Evolutionary conservation across 495 filamentous ascomycete genomes (phyloP), one percentile per base, ranked within the genome.

Genomic region (Podospora pseudoanserina): DNA sequence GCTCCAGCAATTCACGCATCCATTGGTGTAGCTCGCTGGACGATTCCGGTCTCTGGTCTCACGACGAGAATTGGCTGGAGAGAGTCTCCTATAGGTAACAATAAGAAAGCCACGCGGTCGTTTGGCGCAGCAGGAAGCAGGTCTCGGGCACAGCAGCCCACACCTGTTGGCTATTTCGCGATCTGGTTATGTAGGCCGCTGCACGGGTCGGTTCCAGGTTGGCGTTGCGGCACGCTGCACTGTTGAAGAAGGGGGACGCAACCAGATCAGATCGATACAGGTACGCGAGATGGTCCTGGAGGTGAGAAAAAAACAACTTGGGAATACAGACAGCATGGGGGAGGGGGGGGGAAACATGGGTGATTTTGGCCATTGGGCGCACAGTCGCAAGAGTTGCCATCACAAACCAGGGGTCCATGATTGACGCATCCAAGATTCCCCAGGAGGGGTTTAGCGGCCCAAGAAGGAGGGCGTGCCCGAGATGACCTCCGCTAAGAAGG

Each of bases 381-480:
- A 58, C 55, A 58, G 55, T 58, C 55, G 55, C 55, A 58, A 58
- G 55, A 58, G 55, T 58, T 58, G 11, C 16, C 55, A 58, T 58
- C n/a, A 9, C 23, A 23, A 19, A 58, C 66, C 20, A 61, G 32
- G 65, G 67, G 65, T 49, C n/a, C 65, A 19, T 18, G 60, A 56
- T 64, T 60, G 44, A 60, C 56, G 64, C 49, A 32, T 57, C 65
- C 60, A 68, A 26, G 59, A 61, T 13, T 28, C 13, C 30, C 59
- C 59, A 61, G 20, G 60, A 70, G 54, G 26, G 65, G 71, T 20
- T 19, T 73, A 70, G 71, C 44, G 71, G n/a, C 20, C 58, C 16
- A 5, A 53, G 30, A 62, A 60, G 69, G 44, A 58, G 63, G 23
- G 23, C 13, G 53, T 49, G 60, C 63, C 53, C 67, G 66, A 68